These are phyloP conservation scores for Syzygium aromaticum DNA, from an alignment of 345 rosid genomes.

Conservation along the genomic window DNA sequence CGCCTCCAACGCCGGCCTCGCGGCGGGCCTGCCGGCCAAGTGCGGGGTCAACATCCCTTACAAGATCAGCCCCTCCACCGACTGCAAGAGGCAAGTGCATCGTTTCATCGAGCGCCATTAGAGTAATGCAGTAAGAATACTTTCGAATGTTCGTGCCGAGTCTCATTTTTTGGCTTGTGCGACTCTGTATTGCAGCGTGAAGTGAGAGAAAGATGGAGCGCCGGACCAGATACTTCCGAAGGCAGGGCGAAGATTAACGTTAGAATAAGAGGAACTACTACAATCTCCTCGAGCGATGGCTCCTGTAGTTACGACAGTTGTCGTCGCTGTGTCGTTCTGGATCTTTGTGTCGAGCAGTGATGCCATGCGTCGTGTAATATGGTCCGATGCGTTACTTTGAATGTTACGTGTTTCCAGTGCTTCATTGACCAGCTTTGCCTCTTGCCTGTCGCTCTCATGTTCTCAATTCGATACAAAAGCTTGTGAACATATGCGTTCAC, in stretches of 20 bases:
- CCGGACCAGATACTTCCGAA: not conserved
- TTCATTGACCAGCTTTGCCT: not conserved
- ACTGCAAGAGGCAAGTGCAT: slow-evolving; percentile 9
- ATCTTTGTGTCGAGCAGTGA: not conserved
- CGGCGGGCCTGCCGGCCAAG: not conserved
- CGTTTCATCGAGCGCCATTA: not conserved
- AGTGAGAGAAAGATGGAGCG: not conserved
- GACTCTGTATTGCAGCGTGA: not conserved
- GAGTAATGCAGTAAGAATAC: not conserved
- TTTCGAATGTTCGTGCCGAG: not conserved
- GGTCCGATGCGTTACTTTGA: not conserved
- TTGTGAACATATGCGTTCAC: not conserved
- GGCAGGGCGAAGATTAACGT: not conserved
- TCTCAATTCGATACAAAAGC: not conserved
- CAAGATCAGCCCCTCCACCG: slow-evolving; percentile 7
- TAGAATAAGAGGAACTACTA: not conserved
- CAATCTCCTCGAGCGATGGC: not conserved
- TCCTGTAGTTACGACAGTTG: not conserved
- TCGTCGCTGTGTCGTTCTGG: not conserved
- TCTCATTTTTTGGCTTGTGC: not conserved
- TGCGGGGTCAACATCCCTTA: slow-evolving; percentile 10
- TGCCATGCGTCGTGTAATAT: not conserved
- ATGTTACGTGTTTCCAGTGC: not conserved
- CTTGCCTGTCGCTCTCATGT: too few relatives aligned
- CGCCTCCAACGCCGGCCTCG: not conserved